Evolutionary conservation across 805 yeast genomes (phyloP), one percentile per base, ranked within the genome.

Genomic region (Candida loeiensis): DNA sequence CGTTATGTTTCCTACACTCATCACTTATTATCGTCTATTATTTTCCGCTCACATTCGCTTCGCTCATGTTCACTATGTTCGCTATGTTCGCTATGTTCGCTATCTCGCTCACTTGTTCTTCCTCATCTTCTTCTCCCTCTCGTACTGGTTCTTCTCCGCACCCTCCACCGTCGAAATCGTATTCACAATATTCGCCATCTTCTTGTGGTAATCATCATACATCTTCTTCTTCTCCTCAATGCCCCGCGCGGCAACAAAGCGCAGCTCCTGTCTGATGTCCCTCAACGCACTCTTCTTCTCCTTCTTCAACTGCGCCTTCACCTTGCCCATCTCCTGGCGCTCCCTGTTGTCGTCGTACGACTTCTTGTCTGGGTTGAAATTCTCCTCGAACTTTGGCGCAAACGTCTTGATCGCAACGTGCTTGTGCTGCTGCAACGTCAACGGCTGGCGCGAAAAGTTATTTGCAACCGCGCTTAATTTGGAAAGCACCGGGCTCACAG

Each of bases 81-180:
- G n/a, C n/a, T n/a, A n/a, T n/a, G n/a, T n/a, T n/a, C n/a, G n/a
- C n/a, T n/a, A n/a, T n/a, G n/a, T n/a, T n/a, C n/a, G n/a, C n/a
- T n/a, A n/a, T n/a, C n/a, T 26, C 13, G 6, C 29, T 29, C 13
- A 20, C 19, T 14, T 32, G 13, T 22, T 22, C 16, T 34, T 22
- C 30, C 89, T 76, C 45, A 69, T 67, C 58, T 74, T 79, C 71
- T 79, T 85, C 56, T 90, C 97, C 45, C 89, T 76, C 58, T 89
- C 96, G 62, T 91, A 91, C 51, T 81, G 82, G 60, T 93, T 90
- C 73, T 87, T 85, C 58, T 88, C 97, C 4, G 93, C 86, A 56
- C 98, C 98, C 71, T 91, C 97, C 53, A 84, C 89, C 4, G 96
- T 89, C 47, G 85, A 85, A 55, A 93, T 87, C 40, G 90, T 78